Evolutionary conservation across 352 stramenopile species (phyloP).

Genomic region (Halophytophthora polymorphica): DNA sequence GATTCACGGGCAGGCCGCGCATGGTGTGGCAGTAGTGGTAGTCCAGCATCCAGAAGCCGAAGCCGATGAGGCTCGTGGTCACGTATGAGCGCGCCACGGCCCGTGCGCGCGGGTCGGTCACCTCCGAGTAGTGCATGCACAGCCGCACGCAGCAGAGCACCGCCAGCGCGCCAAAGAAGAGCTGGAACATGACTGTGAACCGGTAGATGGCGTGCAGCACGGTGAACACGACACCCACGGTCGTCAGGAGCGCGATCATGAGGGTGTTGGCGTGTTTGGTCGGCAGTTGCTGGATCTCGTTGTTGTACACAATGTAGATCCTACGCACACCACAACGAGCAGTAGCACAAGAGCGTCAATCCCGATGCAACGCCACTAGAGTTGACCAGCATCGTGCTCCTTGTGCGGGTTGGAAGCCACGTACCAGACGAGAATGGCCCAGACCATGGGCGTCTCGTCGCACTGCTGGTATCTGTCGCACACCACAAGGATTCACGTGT

Average conservation of each 20-base stretch:
- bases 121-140: constrained; percentile 56
- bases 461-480: constrained; percentile 61
- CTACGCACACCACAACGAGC: constrained; percentile 7
- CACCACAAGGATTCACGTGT: background rate
- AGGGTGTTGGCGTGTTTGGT: constrained; percentile 36
- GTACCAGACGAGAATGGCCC: constrained; percentile 70
- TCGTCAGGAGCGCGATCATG: constrained; percentile 48
- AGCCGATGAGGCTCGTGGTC: constrained; percentile 54
- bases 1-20: constrained; percentile 59
- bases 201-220: constrained; percentile 73
- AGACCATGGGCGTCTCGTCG: constrained; percentile 87
- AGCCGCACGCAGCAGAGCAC: constrained; percentile 49
- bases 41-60: constrained; percentile 74
- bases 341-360: background rate
- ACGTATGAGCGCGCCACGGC: constrained; percentile 65
- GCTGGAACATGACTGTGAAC: constrained; percentile 74
- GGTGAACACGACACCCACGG: constrained; percentile 61
- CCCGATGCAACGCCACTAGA: too few species aligned
- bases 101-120: constrained; percentile 48
- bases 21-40: constrained; percentile 75
- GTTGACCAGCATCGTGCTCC: background rate
- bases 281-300: constrained; percentile 52
- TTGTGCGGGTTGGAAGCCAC: background rate
- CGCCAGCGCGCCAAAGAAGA: constrained; percentile 67
- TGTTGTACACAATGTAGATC: constrained; percentile 84